Evolutionary conservation across 805 yeast genomes (phyloP).

Genomic region (Barnettozyma wickerhamii): DNA sequence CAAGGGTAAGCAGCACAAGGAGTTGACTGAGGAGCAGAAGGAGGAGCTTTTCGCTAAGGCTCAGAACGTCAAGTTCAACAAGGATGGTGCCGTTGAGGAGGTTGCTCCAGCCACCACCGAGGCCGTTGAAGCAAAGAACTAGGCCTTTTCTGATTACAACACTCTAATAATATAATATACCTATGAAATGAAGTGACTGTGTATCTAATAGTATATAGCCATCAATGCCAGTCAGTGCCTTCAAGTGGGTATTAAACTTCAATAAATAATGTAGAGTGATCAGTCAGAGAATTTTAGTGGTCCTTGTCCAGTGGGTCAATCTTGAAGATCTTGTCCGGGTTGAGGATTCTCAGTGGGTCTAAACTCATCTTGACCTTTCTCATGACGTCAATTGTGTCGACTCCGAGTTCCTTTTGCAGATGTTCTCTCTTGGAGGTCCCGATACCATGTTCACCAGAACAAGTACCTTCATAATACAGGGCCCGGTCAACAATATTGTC

Average conservation of each 20-base stretch:
- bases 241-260: too few relatives aligned
- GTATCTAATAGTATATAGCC: too few relatives aligned
- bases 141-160: background rate
- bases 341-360: slow-evolving; percentile 68
- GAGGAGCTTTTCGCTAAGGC: slow-evolving; percentile 46
- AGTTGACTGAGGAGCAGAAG: slow-evolving; percentile 48
- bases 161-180: background rate
- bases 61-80: slow-evolving; percentile 32
- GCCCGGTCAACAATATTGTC: slow-evolving; percentile 62
- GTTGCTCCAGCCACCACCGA: background rate
- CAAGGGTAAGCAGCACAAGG: slow-evolving; percentile 61
- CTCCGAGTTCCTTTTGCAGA: slow-evolving; percentile 59
- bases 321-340: slow-evolving; percentile 75
- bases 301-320: slow-evolving; percentile 44
- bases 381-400: slow-evolving; percentile 65
- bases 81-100: slow-evolving; percentile 27
- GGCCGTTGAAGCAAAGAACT: background rate
- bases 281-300: background rate
- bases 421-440: slow-evolving; percentile 70
- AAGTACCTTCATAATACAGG: slow-evolving; percentile 68
- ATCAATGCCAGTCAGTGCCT: too few relatives aligned
- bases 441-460: slow-evolving; percentile 85
- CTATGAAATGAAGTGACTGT: background rate
- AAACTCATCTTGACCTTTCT: slow-evolving; percentile 64
- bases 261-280: background rate